Evolutionary conservation across 169 alveolate species (phyloP), one percentile per base, ranked within the genome.

Genomic region (Cyclospora cayetanensis): DNA sequence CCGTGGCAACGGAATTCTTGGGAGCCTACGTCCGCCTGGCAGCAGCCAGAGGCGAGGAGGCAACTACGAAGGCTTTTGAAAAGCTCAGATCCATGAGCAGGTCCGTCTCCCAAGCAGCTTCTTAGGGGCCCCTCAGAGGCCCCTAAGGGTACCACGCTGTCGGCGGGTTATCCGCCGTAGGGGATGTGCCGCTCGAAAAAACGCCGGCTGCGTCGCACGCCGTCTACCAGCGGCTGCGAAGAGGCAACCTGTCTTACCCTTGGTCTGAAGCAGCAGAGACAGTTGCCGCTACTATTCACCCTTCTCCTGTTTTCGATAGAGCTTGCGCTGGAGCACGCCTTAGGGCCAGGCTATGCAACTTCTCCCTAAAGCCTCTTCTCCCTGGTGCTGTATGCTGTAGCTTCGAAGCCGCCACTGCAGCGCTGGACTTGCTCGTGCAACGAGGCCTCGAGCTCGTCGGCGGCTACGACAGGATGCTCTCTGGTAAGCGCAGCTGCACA

Each of bases 1-100:
- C 12, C 12, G 63, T 50, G 63, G 63, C 12, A n/a, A n/a, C 63
- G 37, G 74, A 60, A 12, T 60, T 60, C 35, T 11, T 60, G 20
- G 74, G 74, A 18, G 74, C 74, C 74, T 60, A 22, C 31, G 9
- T 20, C n/a, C 74, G 74, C 74, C 74, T 50, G 63, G 80, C 80
- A 22, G 80, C 80, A 35, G 80, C 80, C 18, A 27, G 35, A 11
- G 80, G 80, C 39, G 43, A 68, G 50, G 50, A 68, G 29, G 80
- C 80, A 31, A 68, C 80, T 11, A 31, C 39, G 31, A 15, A 29
- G 50, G 80, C 80, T 22, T 35, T 68, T 2, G 15, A 27, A 31
- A 29, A 68, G 50, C 50, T 68, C 52, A 15, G 50, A 35, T 29
- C 34, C 35, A 27, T 68, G 27, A 25, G n/a, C 50, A 35, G 80